Conservation (phyloP, 257 asterid genomes). For the Dorcoceras hygrometricum region DNA sequence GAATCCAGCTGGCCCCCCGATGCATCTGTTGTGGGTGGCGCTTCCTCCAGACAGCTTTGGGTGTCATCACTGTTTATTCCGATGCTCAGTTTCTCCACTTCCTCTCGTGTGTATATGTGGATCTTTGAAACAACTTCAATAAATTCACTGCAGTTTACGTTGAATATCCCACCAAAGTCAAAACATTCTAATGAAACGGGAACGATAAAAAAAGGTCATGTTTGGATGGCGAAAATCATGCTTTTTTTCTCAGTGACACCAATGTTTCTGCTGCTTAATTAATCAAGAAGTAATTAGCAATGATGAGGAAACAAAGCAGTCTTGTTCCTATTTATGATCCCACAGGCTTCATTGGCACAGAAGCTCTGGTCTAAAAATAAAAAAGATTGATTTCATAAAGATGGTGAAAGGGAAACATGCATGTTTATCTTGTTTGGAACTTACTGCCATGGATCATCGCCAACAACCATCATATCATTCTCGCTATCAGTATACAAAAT, state of each 20-base stretch:
- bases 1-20: constrained; percentile 76
- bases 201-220: neutral
- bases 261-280: neutral
- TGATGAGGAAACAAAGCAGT: neutral
- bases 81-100: constrained; percentile 75
- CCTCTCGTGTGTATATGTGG: constrained; percentile 87
- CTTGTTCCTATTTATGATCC: neutral
- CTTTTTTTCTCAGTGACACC: neutral
- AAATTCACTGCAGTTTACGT: constrained; percentile 59
- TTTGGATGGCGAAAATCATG: neutral
- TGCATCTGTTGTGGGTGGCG: constrained; percentile 46
- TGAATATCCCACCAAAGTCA: constrained; percentile 8
- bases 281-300: neutral
- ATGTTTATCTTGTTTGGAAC: constrained; percentile 28
- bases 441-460: constrained; percentile 99
- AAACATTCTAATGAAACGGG: neutral
- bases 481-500: constrained; percentile 89
- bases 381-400: neutral
- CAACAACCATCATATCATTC: constrained; percentile 96
- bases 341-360: neutral
- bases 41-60: constrained; percentile 92
- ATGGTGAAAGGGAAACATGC: neutral
- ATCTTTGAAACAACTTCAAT: constrained; percentile 77
- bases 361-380: neutral
- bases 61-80: constrained; percentile 86